Base-by-base conservation (phyloP, 345 rosid species). In the Hibiscus tridactylites region DNA sequence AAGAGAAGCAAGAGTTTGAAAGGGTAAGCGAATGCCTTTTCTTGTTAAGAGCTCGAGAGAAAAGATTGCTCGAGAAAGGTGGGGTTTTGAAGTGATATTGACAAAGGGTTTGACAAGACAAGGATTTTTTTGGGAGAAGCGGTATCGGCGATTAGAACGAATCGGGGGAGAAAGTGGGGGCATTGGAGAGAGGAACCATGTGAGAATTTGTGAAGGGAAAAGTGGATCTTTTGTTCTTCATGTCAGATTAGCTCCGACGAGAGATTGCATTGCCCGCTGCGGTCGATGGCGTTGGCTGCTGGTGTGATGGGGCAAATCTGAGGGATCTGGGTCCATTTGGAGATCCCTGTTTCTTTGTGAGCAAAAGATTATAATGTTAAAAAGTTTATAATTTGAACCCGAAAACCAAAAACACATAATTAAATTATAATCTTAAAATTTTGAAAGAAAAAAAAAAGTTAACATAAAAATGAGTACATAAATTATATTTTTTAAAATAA, bases 21-120 rank as follows among this genome's bases (percentile, higher is more conserved):
- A 54, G 9, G 90, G 90, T 77, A 93, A 81, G 31, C 87, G 86
- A 67, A 85, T 71, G 68, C 97, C 97, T 35, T 71, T 78, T 3
- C 79, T 66, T 3, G 88, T 68, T n/a, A 91, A 73, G 6, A 74
- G 79, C 73, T 78, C 82, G 46, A 91, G 90, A 24, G 86, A 86
- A 37, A 83, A 77, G 28, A 86, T 78, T 52, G 93, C 90, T 72
- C 83, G 78, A 3, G 66, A 68, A 69, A 89, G 83, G 21, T 80
- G 85, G 66, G 70, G 78, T 24, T 76, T 77, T 9, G 81, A 77
- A 67, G 81, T 31, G 76, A 80, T 74, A 39, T 42, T 66, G 46
- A 76, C 61, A 70, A 85, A 70, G 72, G 92, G 83, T 28, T 70
- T 73, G 4, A 78, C 61, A 71, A 86, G 65, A 74, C 91, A 85